Conservation (phyloP, 371 early-diverging fungal species). For the Syncephalastrum monosporum region DNA sequence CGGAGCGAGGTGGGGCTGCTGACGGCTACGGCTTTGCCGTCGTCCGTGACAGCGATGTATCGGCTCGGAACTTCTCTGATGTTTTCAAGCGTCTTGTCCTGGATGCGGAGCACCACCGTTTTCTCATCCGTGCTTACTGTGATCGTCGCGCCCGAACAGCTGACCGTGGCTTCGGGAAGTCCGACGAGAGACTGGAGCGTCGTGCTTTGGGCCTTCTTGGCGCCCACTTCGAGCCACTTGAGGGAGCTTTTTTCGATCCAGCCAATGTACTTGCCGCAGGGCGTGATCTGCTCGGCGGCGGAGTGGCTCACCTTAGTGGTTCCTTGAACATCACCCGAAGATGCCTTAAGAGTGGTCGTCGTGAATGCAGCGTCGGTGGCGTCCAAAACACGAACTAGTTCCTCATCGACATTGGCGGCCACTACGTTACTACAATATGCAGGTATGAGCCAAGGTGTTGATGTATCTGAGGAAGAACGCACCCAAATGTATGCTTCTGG, state of each 20-base stretch:
- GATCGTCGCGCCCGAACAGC: no score
- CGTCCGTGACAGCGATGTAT: no score
- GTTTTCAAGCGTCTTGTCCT: no score
- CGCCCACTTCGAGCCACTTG: conserved; percentile 35
- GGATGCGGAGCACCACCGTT: no score
- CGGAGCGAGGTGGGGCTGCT: conserved; percentile 12
- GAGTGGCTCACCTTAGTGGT: neutral
- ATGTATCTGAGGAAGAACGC: no score
- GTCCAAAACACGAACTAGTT: conserved; percentile 11
- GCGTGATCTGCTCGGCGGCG: conserved; percentile 13
- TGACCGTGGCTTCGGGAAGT: conserved; percentile 1
- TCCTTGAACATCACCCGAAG: neutral
- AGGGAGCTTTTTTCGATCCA: conserved; percentile 37
- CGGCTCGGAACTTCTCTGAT: no score
- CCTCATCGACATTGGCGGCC: no score
- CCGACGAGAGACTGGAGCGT: conserved; percentile 17
- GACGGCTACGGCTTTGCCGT: conserved; percentile 4
- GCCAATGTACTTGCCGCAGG: conserved; percentile 25
- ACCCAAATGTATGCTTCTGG: conserved; percentile 1
- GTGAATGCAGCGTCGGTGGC: conserved; percentile 15
- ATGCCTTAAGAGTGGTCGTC: conserved; percentile 8
- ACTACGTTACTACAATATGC: no score
- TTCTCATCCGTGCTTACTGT: no score
- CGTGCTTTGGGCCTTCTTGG: conserved; percentile 20
- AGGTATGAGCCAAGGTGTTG: no score